These are phyloP conservation scores for Fusarium compactum DNA, from an alignment of 2,329 filamentous ascomycete species.

Conservation along the genomic window DNA sequence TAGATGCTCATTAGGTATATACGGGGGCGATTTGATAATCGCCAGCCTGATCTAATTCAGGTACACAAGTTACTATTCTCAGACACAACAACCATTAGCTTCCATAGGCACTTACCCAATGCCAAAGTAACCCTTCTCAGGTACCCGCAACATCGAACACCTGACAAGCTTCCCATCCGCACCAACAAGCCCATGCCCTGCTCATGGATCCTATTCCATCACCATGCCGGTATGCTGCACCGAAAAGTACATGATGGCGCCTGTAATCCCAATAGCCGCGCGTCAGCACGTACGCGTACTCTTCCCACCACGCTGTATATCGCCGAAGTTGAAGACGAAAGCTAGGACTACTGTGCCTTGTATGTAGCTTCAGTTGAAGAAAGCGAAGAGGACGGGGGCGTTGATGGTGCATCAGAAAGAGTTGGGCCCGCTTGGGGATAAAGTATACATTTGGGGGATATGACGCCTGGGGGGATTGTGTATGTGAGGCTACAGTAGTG, in stretches of 20 bases:
- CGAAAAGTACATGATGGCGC: conserved; percentile 46
- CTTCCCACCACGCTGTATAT: conserved; percentile 43
- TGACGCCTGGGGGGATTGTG: conserved; percentile 31
- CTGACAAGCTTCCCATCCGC: conserved; percentile 12
- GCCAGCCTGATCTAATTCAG: background rate
- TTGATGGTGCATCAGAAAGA: conserved; percentile 44
- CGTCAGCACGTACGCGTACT: conserved; percentile 48
- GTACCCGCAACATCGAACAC: conserved; percentile 41
- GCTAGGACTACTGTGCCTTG: conserved; percentile 41
- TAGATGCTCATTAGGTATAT: too few relatives aligned
- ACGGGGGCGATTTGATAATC: background rate
- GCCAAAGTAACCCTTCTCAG: conserved; percentile 36
- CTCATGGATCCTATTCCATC: conserved; percentile 36
- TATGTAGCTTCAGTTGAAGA: conserved; percentile 47
- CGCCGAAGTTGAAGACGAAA: conserved; percentile 43
- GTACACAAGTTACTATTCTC: conserved; percentile 17
- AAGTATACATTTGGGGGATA: conserved; percentile 41
- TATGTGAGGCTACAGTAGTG: conserved; percentile 40
- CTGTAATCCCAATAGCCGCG: conserved; percentile 46
- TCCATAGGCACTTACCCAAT: too few relatives aligned
- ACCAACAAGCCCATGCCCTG: conserved; percentile 33
- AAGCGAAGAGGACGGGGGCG: conserved; percentile 43
- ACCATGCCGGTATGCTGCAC: conserved; percentile 43
- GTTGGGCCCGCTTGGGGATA: conserved; percentile 31
- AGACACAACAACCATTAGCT: too few relatives aligned